phyloP scores from a whole-genome alignment of 768 basidiomycete species.

The Trichaptum fuscoviolaceum region DNA sequence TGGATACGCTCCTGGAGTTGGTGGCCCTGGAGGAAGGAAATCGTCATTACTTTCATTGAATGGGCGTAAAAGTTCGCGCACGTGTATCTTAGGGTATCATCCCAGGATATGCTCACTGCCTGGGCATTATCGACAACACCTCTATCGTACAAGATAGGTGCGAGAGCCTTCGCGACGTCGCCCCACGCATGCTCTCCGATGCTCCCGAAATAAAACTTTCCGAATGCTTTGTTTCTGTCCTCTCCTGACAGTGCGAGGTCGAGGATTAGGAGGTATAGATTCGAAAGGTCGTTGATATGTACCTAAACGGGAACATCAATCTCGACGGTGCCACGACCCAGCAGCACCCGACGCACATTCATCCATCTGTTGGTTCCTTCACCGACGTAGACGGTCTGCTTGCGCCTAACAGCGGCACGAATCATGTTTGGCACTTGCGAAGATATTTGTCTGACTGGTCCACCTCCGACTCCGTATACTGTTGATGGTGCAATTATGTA shows the following conservation, averaged over 20 bases:
- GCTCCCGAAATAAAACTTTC: slow-evolving; percentile 21
- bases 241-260: slow-evolving; percentile 16
- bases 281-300: slow-evolving; percentile 20
- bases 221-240: slow-evolving; percentile 10
- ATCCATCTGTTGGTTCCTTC: slow-evolving; percentile 24
- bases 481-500: slow-evolving; percentile 46
- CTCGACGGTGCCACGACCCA: no score
- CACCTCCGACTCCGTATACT: slow-evolving; percentile 20
- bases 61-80: neutral
- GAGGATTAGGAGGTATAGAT: slow-evolving; percentile 21
- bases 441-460: slow-evolving; percentile 18
- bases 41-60: neutral
- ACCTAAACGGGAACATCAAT: slow-evolving; percentile 11
- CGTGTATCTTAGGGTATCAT: neutral
- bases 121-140: slow-evolving; percentile 12
- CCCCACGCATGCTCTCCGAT: slow-evolving; percentile 18
- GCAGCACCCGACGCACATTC: slow-evolving; percentile 10
- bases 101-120: slow-evolving; percentile 11
- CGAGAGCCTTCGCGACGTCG: slow-evolving; percentile 15
- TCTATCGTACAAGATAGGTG: slow-evolving; percentile 12
- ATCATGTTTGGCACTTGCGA: slow-evolving; percentile 23
- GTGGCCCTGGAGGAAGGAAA: slow-evolving; percentile 5
- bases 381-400: slow-evolving; percentile 20
- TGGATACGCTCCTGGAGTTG: slow-evolving; percentile 41
- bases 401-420: slow-evolving; percentile 16